Evolutionary conservation across 495 filamentous ascomycete species (phyloP).

Genomic region (Annulohypoxylon moriforme): DNA sequence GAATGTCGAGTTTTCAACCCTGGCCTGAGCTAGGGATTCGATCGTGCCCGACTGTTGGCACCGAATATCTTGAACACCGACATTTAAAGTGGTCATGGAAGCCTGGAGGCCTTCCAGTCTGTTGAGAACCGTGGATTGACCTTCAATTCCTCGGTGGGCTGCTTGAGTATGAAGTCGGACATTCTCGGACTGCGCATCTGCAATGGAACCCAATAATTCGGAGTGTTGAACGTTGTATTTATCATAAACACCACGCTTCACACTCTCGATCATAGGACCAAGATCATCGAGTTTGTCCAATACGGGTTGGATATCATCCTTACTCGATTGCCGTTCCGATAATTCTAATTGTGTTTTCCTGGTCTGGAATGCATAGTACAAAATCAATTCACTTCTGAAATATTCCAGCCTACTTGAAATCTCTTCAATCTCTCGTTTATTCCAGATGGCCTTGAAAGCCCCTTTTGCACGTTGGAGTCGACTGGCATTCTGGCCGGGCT

Average conservation of each 20-base stretch:
- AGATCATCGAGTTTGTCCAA: conserved; percentile 7
- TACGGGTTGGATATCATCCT: conserved; percentile 6
- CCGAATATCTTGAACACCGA: conserved; percentile 4
- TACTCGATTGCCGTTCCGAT: conserved; percentile 5
- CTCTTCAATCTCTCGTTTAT: conserved; percentile 23
- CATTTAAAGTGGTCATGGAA: conserved; percentile 2
- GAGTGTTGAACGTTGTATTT: not conserved
- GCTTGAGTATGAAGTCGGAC: conserved; percentile 3
- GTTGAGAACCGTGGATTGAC: not conserved
- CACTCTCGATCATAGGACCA: not conserved
- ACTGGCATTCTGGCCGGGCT: conserved; percentile 4
- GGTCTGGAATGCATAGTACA: conserved; percentile 11
- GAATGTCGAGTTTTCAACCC: conserved; percentile 22
- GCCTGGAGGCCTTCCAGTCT: not conserved
- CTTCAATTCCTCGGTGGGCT: not conserved
- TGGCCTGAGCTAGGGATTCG: conserved; percentile 21
- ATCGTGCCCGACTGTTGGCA: conserved; percentile 9
- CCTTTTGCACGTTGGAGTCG: conserved; percentile 14
- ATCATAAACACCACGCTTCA: not conserved
- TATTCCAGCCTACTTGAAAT: conserved; percentile 17
- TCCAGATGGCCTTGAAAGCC: conserved; percentile 13
- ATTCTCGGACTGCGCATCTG: conserved; percentile 4
- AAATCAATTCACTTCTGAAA: conserved; percentile 16
- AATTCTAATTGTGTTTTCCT: conserved; percentile 19
- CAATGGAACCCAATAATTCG: conserved; percentile 12